Base-by-base conservation (phyloP, 2,329 filamentous ascomycete genomes). In the Cladosporium halotolerans region DNA sequence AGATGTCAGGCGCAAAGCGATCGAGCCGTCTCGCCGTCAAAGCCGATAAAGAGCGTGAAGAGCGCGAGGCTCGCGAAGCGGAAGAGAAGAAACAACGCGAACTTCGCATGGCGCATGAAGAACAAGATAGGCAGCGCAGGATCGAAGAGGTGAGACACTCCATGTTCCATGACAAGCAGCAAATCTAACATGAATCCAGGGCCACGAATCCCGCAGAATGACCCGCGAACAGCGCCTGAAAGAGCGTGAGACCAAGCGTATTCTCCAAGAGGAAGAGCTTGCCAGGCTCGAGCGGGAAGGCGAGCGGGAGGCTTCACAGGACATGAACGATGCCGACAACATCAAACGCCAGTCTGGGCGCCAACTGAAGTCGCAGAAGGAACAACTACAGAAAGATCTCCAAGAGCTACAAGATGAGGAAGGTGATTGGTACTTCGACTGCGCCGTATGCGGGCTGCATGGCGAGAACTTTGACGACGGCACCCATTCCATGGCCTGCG, bases 361-460 rank as follows among this genome's bases (percentile, higher is more conserved):
- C 48, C 84, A 87, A 52, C 79, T 91, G n/a, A 85, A 89, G 64
- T 83, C 83, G 3, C 87, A 93, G 67, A 88, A 95, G 63, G 87
- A 90, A 63, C 86, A 80, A 69, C 88, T 84, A 58, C 85, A 86
- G 68, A 84, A 84, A 68, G 88, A 88, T 33, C 75, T 96, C 9
- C 80, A 86, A 60, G 81, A 86, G 52, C 78, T 96, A 19, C 80
- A 71, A 3, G 71, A 83, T 16, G 78, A 84, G 60, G 88, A 93
- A 45, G 88, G 89, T 10, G 83, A 90, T 48, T 97, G 93, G 93
- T 80, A 89, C 38, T 99, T 99, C 62, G 93, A 99, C 67, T 99
- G 93, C 67, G 78, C 81, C 11, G 80, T 88, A 23, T 99, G 93
- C 68, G 92, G 92, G 23, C 79, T 90, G 18, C 85, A 96, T 68